phyloP scores from a whole-genome alignment of 805 yeast genomes.

The Starmera dryadoides region DNA sequence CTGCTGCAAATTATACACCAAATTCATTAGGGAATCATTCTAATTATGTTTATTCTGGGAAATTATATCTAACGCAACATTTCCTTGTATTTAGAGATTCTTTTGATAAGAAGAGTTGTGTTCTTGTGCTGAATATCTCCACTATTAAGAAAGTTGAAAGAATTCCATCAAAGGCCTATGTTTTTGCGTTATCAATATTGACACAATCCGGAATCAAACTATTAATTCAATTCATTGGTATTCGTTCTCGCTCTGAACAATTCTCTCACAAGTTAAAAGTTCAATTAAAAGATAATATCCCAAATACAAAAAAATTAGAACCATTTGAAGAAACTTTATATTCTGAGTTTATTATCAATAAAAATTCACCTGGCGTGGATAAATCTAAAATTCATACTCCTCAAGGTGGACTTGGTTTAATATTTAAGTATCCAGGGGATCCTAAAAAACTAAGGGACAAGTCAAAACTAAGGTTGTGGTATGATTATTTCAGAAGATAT shows the following conservation, averaged over 20 bases:
- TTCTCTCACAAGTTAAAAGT: slow-evolving; percentile 66
- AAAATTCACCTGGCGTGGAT: slow-evolving; percentile 26
- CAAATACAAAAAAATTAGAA: slow-evolving; percentile 52
- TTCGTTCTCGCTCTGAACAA: slow-evolving; percentile 69
- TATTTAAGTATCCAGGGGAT: slow-evolving; percentile 86
- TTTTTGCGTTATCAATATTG: slow-evolving; percentile 68
- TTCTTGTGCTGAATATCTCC: slow-evolving; percentile 64
- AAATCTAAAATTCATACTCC: slow-evolving; percentile 45
- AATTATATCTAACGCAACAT: slow-evolving; percentile 65
- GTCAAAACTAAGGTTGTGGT: slow-evolving; percentile 87
- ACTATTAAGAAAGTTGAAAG: slow-evolving; percentile 83
- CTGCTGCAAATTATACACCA: slow-evolving; percentile 3
- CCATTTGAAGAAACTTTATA: slow-evolving; percentile 67
- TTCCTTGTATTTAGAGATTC: slow-evolving; percentile 70
- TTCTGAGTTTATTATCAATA: slow-evolving; percentile 76
- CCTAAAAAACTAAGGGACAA: slow-evolving; percentile 70
- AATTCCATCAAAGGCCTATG: slow-evolving; percentile 65
- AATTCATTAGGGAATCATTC: slow-evolving; percentile 9
- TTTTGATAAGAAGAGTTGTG: slow-evolving; percentile 61
- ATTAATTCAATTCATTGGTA: slow-evolving; percentile 69
- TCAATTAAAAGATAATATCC: slow-evolving; percentile 54
- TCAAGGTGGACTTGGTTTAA: slow-evolving; percentile 79
- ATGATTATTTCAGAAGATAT: slow-evolving; percentile 74
- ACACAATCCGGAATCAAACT: slow-evolving; percentile 60
- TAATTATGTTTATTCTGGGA: slow-evolving; percentile 46